Evolutionary conservation across 768 basidiomycete genomes (phyloP), one percentile per base, ranked within the genome.

Genomic region (Exidia glandulosa): DNA sequence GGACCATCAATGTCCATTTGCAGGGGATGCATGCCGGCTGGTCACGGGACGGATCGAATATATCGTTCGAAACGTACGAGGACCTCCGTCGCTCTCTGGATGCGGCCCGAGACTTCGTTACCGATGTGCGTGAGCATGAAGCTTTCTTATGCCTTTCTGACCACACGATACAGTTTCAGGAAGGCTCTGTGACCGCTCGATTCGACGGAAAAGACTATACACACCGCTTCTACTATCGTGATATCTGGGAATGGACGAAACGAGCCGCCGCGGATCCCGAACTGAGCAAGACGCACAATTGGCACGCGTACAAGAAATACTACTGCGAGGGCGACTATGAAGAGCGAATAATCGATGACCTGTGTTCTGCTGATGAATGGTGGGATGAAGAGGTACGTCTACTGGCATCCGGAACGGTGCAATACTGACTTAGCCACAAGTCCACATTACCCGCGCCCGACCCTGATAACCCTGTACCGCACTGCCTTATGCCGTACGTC

Each of bases 241-340:
- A 72, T 62, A 68, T 66, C 6, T 73, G 71, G 71, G 64, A 71
- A 13, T 71, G 62, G 59, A 65, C 69, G 6, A 23, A 66, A 1
- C 50, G 25, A 1, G 9, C 70, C 4, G 36, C 72, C 13, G 59
- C 63, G 31, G 69, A 70, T 33, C 14, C 32, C 29, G 66, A 67
- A 2, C 59, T 71, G 14, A 58, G 63, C 23, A 23, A 60, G 7
- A 37, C 62, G 1, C 7, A n/a, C 32, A 62, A 60, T 31, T 70
- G 65, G 61, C 63, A 68, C 58, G 57, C 70, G 1, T 67, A 68
- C 23, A 52, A 33, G 9, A 71, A 72, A 60, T 66, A 56, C 33
- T 65, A 67, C 36, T 70, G 69, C 50, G 60, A 56, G 1, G 62
- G 60, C 1, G 55, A 62, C 3, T 3, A 57, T 27, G 60, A 62